Base-by-base conservation (phyloP, 371 early-diverging fungal species). In the Coemansia sp. region DNA sequence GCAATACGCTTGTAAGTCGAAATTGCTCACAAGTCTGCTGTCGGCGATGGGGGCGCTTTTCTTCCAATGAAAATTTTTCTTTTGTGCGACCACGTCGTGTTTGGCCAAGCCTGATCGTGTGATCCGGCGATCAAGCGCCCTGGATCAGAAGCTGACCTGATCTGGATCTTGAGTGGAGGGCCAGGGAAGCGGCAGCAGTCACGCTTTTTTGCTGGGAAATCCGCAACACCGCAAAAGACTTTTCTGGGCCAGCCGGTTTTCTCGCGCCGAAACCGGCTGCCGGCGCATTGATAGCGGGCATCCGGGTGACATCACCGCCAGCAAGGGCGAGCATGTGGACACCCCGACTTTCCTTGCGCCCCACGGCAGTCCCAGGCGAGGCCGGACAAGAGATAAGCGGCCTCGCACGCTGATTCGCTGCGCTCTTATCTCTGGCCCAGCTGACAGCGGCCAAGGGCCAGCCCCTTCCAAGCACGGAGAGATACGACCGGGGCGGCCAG, bases 61-160 rank as follows among this genome's bases (percentile, higher is more conserved):
- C 37, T 53, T 34, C 53, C 53, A 53, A 53, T 53, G 53, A 53
- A 53, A 53, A 53, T 33, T 52, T 52, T 52, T 52, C 52, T 31
- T 16, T n/a, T 43, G 43, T 43, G 16, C 14, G 6, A 43, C 43
- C 24, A 24, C 24, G 24, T 24, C 24, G 24, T 24, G 24, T 24
- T 24, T 24, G 24, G 24, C 24, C 24, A 43, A 43, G 12, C 7
- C 2, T 43, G 43, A 43, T 43, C 43, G 2, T 7, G 43, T 16
- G 16, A 43, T 43, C 43, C n/a, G 16, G 12, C 16, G n/a, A 43
- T 43, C 43, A 1, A n/a, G 16, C 24, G 24, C 24, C 24, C 24
- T 24, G 24, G 24, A 24, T 24, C 24, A 24, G 24, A 24, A 24
- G 24, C 24, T 1, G 2, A 24, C 24, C 24, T 24, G 24, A 24